Percentiles rank a stretch among this genome's conserved stretches.
These are phyloP conservation scores for Rhynchosporium graminicola DNA, from an alignment of 2,329 filamentous ascomycete species.

Conservation along the genomic window DNA sequence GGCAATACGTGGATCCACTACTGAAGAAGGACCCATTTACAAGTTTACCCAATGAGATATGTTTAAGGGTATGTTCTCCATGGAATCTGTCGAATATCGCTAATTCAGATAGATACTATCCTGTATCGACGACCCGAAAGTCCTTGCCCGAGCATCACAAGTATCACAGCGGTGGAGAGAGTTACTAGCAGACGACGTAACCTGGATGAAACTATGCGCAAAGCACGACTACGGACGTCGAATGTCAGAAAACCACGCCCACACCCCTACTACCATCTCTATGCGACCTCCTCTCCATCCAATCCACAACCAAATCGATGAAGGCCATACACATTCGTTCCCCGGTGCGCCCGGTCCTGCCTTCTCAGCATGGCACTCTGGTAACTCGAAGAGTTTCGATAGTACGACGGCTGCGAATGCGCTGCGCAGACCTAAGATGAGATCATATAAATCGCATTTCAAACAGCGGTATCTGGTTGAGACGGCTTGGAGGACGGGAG, in stretches of 20 bases:
- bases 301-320: constrained; percentile 27
- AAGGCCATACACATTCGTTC: constrained; percentile 44
- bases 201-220: constrained; percentile 95
- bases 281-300: constrained; percentile 38
- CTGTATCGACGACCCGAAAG: constrained; percentile 95
- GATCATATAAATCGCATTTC: constrained; percentile 94
- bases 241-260: constrained; percentile 45
- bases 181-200: constrained; percentile 92
- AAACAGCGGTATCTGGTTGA: constrained; percentile 97
- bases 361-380: constrained; percentile 41
- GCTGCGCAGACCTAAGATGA: constrained; percentile 61
- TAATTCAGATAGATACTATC: constrained; percentile 70
- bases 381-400: constrained; percentile 55
- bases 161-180: constrained; percentile 96
- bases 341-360: constrained; percentile 50
- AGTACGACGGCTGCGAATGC: constrained; percentile 45
- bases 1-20: constrained; percentile 90
- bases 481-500: constrained; percentile 92
- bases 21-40: constrained; percentile 96
- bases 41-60: constrained; percentile 88
- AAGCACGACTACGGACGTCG: constrained; percentile 83
- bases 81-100: constrained; percentile 1
- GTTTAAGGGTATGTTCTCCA: constrained; percentile 68
- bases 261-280: constrained; percentile 27
- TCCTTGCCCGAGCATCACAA: constrained; percentile 87